Evolutionary conservation across 352 stramenopile genomes (phyloP).

Genomic region (Globisporangium acanthophoron): DNA sequence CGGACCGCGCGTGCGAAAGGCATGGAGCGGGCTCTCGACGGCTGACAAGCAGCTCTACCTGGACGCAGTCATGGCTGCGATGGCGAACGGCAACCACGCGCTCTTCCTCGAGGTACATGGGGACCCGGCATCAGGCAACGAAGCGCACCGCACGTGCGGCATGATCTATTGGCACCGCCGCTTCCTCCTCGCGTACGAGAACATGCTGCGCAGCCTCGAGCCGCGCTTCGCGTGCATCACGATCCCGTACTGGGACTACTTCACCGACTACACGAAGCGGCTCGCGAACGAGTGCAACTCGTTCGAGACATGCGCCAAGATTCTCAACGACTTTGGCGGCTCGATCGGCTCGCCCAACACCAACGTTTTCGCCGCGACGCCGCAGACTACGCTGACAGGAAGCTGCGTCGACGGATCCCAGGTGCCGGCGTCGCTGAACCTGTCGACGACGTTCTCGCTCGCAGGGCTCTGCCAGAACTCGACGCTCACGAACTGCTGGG

Average conservation of each 20-base stretch:
- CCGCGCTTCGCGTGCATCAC: constrained; percentile 30
- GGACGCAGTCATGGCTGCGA: constrained; percentile 45
- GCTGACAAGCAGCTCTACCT: constrained; percentile 56
- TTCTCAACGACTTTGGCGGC: constrained; percentile 31
- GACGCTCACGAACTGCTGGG: constrained; percentile 22
- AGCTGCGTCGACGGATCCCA: constrained; percentile 21
- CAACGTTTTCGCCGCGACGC: constrained; percentile 23
- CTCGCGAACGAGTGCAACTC: constrained; percentile 19
- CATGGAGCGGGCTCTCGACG: constrained; percentile 35
- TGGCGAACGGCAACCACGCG: constrained; percentile 30
- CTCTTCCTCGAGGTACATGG: constrained; percentile 32
- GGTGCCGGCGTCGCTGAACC: constrained; percentile 13
- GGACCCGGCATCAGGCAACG: constrained; percentile 20
- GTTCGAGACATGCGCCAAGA: constrained; percentile 31
- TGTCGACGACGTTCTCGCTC: constrained; percentile 9
- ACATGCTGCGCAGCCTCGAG: constrained; percentile 43
- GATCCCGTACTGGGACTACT: constrained; percentile 59
- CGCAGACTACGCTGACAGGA: constrained; percentile 6
- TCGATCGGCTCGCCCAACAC: constrained; percentile 14
- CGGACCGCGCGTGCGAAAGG: constrained; percentile 36
- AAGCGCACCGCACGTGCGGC: constrained; percentile 34
- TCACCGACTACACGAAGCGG: constrained; percentile 35
- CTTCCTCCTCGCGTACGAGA: constrained; percentile 44
- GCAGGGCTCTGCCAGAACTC: constrained; percentile 36
- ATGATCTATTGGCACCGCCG: constrained; percentile 51